Conservation (phyloP, 2,329 filamentous ascomycete genomes). For the Chrysoporthe austroafricana region DNA sequence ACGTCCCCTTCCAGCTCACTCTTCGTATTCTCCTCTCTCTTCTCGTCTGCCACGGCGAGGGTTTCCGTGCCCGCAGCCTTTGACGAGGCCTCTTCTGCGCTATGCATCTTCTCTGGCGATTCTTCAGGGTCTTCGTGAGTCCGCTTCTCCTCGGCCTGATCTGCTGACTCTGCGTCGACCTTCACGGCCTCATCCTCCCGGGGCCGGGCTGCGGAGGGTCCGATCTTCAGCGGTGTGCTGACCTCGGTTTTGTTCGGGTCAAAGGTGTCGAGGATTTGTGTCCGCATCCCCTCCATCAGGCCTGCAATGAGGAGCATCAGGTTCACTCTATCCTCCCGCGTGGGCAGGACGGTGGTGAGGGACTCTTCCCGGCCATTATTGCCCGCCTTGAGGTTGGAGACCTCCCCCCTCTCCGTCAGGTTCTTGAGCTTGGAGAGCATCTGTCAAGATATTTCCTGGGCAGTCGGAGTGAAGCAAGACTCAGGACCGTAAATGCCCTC, state of each 20-base stretch:
- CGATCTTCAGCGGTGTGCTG: constrained; percentile 17
- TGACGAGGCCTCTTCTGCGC: background rate
- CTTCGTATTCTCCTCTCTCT: background rate
- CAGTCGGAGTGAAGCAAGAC: too few species aligned
- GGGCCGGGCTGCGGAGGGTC: background rate
- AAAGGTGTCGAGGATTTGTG: constrained; percentile 29
- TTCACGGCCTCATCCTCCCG: constrained; percentile 9
- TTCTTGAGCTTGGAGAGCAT: constrained; percentile 28
- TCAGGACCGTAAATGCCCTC: background rate
- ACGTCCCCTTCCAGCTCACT: background rate
- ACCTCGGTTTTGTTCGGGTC: constrained; percentile 25
- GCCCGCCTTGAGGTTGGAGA: constrained; percentile 1
- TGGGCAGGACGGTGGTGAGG: constrained; percentile 30
- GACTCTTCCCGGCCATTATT: constrained; percentile 24
- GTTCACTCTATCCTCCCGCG: constrained; percentile 29
- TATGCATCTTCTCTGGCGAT: background rate
- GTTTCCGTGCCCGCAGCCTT: background rate
- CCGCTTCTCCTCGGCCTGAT: background rate
- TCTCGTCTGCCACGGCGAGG: background rate
- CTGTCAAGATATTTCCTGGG: background rate
- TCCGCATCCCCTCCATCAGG: constrained; percentile 28
- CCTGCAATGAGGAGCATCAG: constrained; percentile 30
- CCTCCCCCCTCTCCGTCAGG: constrained; percentile 22
- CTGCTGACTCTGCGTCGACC: background rate
- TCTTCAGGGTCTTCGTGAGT: background rate